A percentile compares a stretch with the other conserved stretches of the same genome.
These are phyloP conservation scores for Catharanthus roseus DNA, from an alignment of 257 asterid genomes.

Conservation along the genomic window DNA sequence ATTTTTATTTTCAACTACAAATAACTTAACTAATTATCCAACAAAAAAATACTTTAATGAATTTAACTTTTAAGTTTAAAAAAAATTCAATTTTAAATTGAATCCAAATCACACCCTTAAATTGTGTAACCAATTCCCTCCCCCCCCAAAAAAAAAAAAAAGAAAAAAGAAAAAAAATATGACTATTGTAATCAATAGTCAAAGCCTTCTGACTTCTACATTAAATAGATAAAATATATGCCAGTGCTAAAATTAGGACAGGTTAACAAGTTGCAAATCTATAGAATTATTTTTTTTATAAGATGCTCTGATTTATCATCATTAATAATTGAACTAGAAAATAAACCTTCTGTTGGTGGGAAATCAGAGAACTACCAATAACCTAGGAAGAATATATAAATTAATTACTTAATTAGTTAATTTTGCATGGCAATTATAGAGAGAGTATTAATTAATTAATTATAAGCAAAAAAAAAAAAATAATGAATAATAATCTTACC, in stretches of 20 bases:
- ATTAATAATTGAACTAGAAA: neutral
- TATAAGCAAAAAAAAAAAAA: neutral
- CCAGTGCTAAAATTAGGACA: neutral
- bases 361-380: neutral
- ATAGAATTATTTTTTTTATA: neutral
- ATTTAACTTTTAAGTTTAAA: no score
- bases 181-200: slow-evolving; percentile 1
- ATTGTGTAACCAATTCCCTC: no score
- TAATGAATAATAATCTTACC: no score
- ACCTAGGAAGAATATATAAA: no score
- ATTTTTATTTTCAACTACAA: no score
- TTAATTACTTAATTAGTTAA: neutral
- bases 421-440: neutral
- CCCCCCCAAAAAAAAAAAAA: no score
- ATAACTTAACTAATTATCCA: no score
- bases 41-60: no score
- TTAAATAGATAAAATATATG: neutral
- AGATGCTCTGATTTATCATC: neutral
- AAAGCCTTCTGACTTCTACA: neutral
- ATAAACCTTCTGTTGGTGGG: neutral
- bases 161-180: no score
- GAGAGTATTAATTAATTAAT: neutral
- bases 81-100: no score
- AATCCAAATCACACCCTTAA: no score
- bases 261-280: neutral